Percentiles rank a stretch among this genome's conserved stretches.
Conservation (phyloP, 2,329 filamentous ascomycete species). For the Fusarium graminum region DNA sequence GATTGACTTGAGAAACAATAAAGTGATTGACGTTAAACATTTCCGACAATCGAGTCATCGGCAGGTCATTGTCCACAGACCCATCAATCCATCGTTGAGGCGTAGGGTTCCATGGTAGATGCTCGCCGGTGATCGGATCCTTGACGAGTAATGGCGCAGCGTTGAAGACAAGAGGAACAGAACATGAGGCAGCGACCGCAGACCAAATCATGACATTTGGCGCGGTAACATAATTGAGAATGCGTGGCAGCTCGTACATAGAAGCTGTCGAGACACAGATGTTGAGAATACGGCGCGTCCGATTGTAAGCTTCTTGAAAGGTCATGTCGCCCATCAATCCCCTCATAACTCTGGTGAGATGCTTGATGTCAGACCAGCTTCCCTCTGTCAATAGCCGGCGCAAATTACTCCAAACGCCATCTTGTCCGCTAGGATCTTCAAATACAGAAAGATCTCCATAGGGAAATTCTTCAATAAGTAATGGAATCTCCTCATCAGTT, state of each 20-base stretch:
- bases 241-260: slow-evolving; percentile 85
- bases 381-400: slow-evolving; percentile 83
- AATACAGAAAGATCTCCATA: slow-evolving; percentile 87
- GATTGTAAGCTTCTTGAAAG: slow-evolving; percentile 95
- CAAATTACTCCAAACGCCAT: slow-evolving; percentile 76
- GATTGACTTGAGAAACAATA: slow-evolving; percentile 97
- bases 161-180: slow-evolving; percentile 87
- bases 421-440: slow-evolving; percentile 69
- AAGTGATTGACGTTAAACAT: slow-evolving; percentile 99
- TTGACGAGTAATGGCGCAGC: slow-evolving; percentile 85
- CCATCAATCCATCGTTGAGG: slow-evolving; percentile 93
- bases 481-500: slow-evolving; percentile 82
- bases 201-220: slow-evolving; percentile 98
- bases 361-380: slow-evolving; percentile 85
- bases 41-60: slow-evolving; percentile 88
- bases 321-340: slow-evolving; percentile 87
- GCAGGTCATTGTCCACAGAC: slow-evolving; percentile 93
- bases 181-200: slow-evolving; percentile 95
- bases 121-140: slow-evolving; percentile 81
- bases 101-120: slow-evolving; percentile 86
- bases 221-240: slow-evolving; percentile 93
- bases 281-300: slow-evolving; percentile 91
- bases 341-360: slow-evolving; percentile 85
- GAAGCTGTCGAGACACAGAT: slow-evolving; percentile 92
- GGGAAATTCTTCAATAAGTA: slow-evolving; percentile 76